Base-by-base conservation (phyloP, 176 grass and related monocot species). In the Aegilops bicornis region DNA sequence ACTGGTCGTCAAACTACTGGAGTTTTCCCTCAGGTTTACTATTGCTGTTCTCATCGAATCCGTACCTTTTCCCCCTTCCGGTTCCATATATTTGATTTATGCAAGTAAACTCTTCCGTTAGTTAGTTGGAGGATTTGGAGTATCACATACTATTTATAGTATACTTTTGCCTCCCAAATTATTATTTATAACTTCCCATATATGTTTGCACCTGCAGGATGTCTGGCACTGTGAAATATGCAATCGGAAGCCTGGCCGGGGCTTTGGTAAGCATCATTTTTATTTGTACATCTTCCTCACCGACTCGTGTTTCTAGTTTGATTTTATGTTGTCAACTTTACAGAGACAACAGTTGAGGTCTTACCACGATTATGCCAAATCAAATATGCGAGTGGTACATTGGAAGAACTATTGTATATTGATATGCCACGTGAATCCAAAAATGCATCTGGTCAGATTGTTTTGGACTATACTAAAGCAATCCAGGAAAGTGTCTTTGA, bases 161-260 rank as follows among this genome's bases (percentile, higher is more conserved):
- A 74, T 87, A 10, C n/a, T 73, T 61, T 64, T 90, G 12, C 52
- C 35, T 80, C 31, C 32, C 39, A 43, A 15, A 42, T 86, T 52
- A 8, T 48, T 88, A 35, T 16, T 68, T 66, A 39, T 76, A 17
- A 54, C 58, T 62, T 79, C 64, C 42, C 30, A 77, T 81, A 15
- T 15, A 17, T 30, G 27, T 71, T 69, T 39, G 24, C 50, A 73
- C 54, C 77, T 92, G 61, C 86, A 99, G 97, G 97, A 99, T 45
- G 94, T 97, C 33, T 99, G 97, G 97, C 97, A 99, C 37, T 99
- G 97, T 81, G 97, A 99, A 83, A 96, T 99, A 87, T 99, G 97
- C 74, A 99, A 89, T 83, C 87, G 87, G 70, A 99, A 97, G 69
- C 97, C 97, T 75, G 97, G 97, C 9, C 97, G 97, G 82, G 97